Evolutionary conservation across 345 rosid species (phyloP), one percentile per base, ranked within the genome.

Genomic region (Gynandropsis gynandra): DNA sequence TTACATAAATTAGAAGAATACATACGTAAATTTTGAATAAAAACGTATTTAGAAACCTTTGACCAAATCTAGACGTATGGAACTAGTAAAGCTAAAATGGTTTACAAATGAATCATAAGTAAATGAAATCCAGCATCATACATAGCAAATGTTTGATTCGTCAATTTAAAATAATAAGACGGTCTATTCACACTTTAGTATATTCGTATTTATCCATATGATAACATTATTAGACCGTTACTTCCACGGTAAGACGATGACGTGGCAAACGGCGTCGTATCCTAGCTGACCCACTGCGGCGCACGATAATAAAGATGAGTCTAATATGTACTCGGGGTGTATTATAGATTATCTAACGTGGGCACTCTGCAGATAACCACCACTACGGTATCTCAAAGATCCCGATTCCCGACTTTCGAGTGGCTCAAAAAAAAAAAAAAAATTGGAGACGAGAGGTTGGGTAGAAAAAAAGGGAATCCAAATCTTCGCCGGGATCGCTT

Each of bases 361-460:
- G 59, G 9, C 12, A 53, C 52, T 36, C 40, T 36, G 4, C 4
- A n/a, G 40, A 36, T 36, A 62, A 62, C 59, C 13, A 62, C 59
- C 34, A 62, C 47, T 33, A 62, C 59, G 53, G 59, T 37, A 59
- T 62, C 66, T 15, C 63, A 31, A 64, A 57, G 31, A 54, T 63
- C 42, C 48, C 62, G 37, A 39, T 9, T 10, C 34, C n/a, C n/a
- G n/a, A n/a, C n/a, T 54, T 63, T 62, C 68, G 52, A 49, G 70
- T 66, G 70, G 70, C 48, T 66, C 56, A 46, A 31, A 57, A 40
- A 40, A 29, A 13, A 50, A 36, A 5, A 59, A n/a, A n/a, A 49
- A 59, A 47, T 48, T 37, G 38, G 39, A 17, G 40, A 45, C 49
- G 62, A 47, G 44, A 8, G 18, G 10, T 11, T 17, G 33, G n/a